Percentiles rank a stretch among this genome's conserved stretches.
Conservation (phyloP, 2,329 filamentous ascomycete genomes). For the Botrytis byssoidea region DNA sequence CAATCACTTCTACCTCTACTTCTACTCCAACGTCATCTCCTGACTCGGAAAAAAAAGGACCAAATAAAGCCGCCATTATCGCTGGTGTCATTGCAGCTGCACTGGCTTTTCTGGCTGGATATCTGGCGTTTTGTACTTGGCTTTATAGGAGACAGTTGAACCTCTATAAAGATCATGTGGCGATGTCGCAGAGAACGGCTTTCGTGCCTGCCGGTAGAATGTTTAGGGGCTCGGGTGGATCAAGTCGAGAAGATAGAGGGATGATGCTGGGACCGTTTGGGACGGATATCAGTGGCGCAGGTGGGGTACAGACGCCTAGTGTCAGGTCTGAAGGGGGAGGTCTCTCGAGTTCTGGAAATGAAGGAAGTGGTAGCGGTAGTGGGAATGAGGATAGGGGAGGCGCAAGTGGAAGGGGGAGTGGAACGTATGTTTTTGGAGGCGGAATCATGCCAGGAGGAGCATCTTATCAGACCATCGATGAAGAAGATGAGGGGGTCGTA, state of each 20-base stretch:
- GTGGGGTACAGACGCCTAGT: constrained; percentile 12
- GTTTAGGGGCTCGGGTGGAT: constrained; percentile 1
- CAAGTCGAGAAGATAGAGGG: constrained; percentile 6
- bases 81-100: constrained; percentile 62
- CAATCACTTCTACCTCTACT: constrained; percentile 51
- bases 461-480: constrained; percentile 33
- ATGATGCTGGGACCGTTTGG: constrained; percentile 34
- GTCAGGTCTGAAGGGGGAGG: constrained; percentile 5
- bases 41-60: constrained; percentile 23
- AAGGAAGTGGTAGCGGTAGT: constrained; percentile 16
- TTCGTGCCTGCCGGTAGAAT: constrained; percentile 32
- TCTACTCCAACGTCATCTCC: constrained; percentile 35
- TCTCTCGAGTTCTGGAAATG: neutral
- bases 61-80: constrained; percentile 46
- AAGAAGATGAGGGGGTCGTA: constrained; percentile 31
- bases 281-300: constrained; percentile 26
- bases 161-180: constrained; percentile 69
- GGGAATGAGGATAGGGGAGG: constrained; percentile 5
- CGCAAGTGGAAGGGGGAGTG: neutral
- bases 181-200: constrained; percentile 59
- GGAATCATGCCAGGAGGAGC: constrained; percentile 28
- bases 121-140: constrained; percentile 71
- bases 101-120: constrained; percentile 58
- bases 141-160: constrained; percentile 69
- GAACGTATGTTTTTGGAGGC: constrained; percentile 27